Conservation (phyloP, 1,284 basidiomycete species). For the Vanrija sp. region DNA sequence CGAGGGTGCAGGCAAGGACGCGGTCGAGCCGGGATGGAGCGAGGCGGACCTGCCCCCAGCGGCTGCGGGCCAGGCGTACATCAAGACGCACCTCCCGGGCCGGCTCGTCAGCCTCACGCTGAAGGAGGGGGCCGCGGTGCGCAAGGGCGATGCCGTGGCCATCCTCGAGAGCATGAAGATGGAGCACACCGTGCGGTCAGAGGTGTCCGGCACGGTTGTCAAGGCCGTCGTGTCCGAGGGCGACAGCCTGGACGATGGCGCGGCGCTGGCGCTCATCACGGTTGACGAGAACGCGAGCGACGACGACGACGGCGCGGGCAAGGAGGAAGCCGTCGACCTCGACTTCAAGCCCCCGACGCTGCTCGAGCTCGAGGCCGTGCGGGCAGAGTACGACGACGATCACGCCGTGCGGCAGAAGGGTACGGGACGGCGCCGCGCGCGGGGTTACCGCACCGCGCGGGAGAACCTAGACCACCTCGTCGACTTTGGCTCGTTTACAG, state of each 20-base stretch:
- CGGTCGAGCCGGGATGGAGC: neutral
- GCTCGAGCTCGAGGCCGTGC: slow-evolving; percentile 15
- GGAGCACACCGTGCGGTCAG: slow-evolving; percentile 17
- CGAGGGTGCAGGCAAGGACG: neutral
- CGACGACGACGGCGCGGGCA: neutral
- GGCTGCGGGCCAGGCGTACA: slow-evolving; percentile 11
- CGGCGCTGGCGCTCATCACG: slow-evolving; percentile 7
- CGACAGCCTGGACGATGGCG: slow-evolving; percentile 15
- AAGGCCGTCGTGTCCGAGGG: slow-evolving; percentile 7
- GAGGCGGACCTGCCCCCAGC: slow-evolving; percentile 8
- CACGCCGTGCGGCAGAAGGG: slow-evolving; percentile 10
- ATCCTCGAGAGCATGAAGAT: slow-evolving; percentile 22
- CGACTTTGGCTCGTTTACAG: slow-evolving; percentile 14
- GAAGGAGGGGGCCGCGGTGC: slow-evolving; percentile 4
- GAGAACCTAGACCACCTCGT: slow-evolving; percentile 19
- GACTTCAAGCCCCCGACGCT: slow-evolving; percentile 10
- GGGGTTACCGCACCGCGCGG: slow-evolving; percentile 13
- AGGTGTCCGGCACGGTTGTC: slow-evolving; percentile 5
- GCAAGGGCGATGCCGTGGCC: slow-evolving; percentile 10
- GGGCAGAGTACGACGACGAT: slow-evolving; percentile 11
- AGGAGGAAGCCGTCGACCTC: slow-evolving; percentile 9
- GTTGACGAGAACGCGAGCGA: neutral
- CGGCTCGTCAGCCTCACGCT: slow-evolving; percentile 10
- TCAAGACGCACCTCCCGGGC: slow-evolving; percentile 16
- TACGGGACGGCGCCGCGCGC: slow-evolving; percentile 8